These are phyloP conservation scores for Tetrastigma voinierianum DNA, from an alignment of 164 flowering plant species.

Conservation along the genomic window DNA sequence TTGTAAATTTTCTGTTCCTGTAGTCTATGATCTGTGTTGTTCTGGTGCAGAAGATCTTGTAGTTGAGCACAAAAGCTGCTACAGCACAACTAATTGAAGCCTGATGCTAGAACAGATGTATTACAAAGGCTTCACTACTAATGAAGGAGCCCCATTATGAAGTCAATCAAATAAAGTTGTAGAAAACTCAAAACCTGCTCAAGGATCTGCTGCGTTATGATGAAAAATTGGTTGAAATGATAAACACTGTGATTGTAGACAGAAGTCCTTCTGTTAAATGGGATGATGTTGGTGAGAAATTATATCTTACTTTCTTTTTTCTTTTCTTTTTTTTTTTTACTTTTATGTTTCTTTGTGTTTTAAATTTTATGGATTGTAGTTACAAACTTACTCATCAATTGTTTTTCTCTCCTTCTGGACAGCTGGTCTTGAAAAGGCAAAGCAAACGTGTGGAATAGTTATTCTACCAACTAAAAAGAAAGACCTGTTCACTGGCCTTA, in stretches of 20 bases:
- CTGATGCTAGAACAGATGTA: slow-evolving; percentile 29
- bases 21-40: background rate
- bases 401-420: slow-evolving; percentile 14
- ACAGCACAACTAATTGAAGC: slow-evolving; percentile 28
- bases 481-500: slow-evolving; percentile 94
- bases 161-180: slow-evolving; percentile 30
- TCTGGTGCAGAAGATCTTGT: slow-evolving; percentile 43
- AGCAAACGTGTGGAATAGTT: slow-evolving; percentile 96
- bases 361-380: background rate
- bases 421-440: slow-evolving; percentile 98
- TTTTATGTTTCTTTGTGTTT: background rate
- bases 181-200: slow-evolving; percentile 49
- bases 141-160: slow-evolving; percentile 19
- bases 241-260: slow-evolving; percentile 82
- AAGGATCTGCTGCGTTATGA: slow-evolving; percentile 50
- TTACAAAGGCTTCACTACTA: slow-evolving; percentile 27
- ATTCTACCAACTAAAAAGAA: slow-evolving; percentile 93
- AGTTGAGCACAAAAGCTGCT: slow-evolving; percentile 27
- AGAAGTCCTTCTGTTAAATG: slow-evolving; percentile 96
- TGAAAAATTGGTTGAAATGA: slow-evolving; percentile 85
- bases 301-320: background rate
- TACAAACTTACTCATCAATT: background rate
- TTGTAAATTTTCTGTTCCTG: background rate
- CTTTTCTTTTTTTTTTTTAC: background rate
- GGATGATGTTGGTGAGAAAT: slow-evolving; percentile 89